phyloP scores from a whole-genome alignment of 805 yeast species.

The Vanderwaltozyma polyspora region DNA sequence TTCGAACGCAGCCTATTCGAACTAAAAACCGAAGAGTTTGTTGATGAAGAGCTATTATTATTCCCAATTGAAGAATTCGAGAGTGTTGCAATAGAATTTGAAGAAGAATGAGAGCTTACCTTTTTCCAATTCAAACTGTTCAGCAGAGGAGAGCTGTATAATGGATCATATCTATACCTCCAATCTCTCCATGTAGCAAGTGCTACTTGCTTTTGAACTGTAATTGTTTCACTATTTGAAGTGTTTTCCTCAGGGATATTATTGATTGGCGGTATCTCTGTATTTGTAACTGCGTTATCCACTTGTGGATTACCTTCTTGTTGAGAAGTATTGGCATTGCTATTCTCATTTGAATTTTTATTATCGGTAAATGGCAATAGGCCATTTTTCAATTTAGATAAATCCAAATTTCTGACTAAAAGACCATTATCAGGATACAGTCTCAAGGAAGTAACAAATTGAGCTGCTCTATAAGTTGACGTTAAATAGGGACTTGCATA shows the following conservation, averaged over 20 bases:
- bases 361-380: constrained; percentile 8
- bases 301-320: not conserved
- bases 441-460: constrained; percentile 60
- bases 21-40: constrained; percentile 3
- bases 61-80: constrained; percentile 7
- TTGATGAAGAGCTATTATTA: not conserved
- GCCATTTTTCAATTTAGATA: constrained; percentile 40
- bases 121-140: constrained; percentile 21
- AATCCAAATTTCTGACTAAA: constrained; percentile 45
- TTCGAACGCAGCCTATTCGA: constrained; percentile 20
- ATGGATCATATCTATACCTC: constrained; percentile 66
- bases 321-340: not conserved
- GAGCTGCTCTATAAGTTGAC: constrained; percentile 71
- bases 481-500: constrained; percentile 46
- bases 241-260: not conserved
- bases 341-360: not conserved
- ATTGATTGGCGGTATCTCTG: too few species aligned
- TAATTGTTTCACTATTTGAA: not conserved
- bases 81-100: too few species aligned
- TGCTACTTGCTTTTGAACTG: constrained; percentile 21
- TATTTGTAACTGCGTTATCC: not conserved
- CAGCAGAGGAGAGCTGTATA: constrained; percentile 36
- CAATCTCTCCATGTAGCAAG: constrained; percentile 89
- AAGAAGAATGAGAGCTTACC: constrained; percentile 14
- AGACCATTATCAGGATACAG: constrained; percentile 44